These are phyloP conservation scores for Tetracentron sinense DNA, from an alignment of 164 flowering plant genomes.

Conservation along the genomic window DNA sequence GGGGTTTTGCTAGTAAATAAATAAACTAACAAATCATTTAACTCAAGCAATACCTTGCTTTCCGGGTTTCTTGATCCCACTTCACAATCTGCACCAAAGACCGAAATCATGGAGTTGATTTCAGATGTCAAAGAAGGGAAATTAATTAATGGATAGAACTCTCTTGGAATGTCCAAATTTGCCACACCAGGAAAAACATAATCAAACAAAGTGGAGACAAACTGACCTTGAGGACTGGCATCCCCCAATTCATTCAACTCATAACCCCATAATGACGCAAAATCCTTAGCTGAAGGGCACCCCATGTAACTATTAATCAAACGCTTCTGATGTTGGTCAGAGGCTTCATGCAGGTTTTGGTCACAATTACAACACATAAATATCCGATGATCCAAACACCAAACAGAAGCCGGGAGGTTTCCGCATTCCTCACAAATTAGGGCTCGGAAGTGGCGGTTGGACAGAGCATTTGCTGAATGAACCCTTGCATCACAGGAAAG, in stretches of 20 bases:
- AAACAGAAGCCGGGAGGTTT: constrained; percentile 32
- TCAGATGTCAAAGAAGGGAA: constrained; percentile 16
- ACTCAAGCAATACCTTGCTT: constrained; percentile 30
- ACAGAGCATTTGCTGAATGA: constrained; percentile 76
- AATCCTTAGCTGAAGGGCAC: constrained; percentile 68
- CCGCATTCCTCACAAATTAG: constrained; percentile 58
- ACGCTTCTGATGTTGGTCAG: too few relatives aligned
- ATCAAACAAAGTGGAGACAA: constrained; percentile 13
- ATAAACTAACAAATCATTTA: not conserved
- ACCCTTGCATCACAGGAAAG: constrained; percentile 69
- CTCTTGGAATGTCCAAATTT: constrained; percentile 9
- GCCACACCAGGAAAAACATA: constrained; percentile 11
- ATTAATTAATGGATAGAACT: constrained; percentile 2
- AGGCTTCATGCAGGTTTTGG: constrained; percentile 29
- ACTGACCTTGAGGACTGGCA: constrained; percentile 14
- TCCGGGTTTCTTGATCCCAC: constrained; percentile 27
- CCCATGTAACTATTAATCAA: constrained; percentile 46
- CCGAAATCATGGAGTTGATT: constrained; percentile 6
- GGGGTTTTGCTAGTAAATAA: too few relatives aligned
- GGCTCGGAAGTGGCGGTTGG: too few relatives aligned
- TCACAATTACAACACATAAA: constrained; percentile 64
- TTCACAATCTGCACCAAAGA: constrained; percentile 16
- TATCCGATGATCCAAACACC: constrained; percentile 54
- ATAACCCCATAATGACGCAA: constrained; percentile 64
- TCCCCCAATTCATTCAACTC: constrained; percentile 29